Base-by-base conservation (phyloP, 257 asterid genomes). In the Haberlea rhodopensis region DNA sequence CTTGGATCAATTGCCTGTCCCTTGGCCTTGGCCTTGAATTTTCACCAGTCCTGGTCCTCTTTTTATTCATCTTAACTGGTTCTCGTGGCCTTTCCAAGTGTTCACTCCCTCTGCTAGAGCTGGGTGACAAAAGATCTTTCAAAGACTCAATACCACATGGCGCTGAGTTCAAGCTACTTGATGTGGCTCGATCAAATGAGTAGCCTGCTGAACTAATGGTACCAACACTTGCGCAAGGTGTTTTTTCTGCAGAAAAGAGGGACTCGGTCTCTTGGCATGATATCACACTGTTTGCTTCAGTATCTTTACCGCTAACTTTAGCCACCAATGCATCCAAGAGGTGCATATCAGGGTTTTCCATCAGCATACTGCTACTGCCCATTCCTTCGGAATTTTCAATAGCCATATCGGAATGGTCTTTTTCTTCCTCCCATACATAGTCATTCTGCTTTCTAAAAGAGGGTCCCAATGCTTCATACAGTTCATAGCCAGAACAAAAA, bases 21-120 rank as follows among this genome's bases (percentile, higher is more conserved):
- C n/a, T n/a, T n/a, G n/a, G n/a, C n/a, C n/a, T n/a, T n/a, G n/a
- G 65, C 89, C 98, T 82, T 91, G 98, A 79, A 91, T 91, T 89
- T 81, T 88, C 96, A 70, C 98, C 98, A 29, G 95, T 92, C 70
- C 88, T 86, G 57, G 95, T 87, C 77, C 98, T 84, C 78, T 82
- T 87, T 75, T 87, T 91, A 64, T 71, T 83, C 60, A 53, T 53
- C 77, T 86, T 90, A 55, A 21, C 70, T 2, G 82, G n/a, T n/a
- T n/a, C n/a, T n/a, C n/a, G n/a, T n/a, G n/a, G n/a, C n/a, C n/a
- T n/a, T n/a, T n/a, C n/a, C 66, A 80, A 26, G 27, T 76, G 79
- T 60, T 76, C 88, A 29, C 95, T 91, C 53, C 87, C 91, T 79
- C 83, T 78, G 73, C 92, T 85, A 46, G 84, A 84, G 75, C 96